Evolutionary conservation across 225 moss, liverwort and hornwort species (phyloP), one percentile per base, ranked within the genome.

Genomic region (Physcomitrellopsis africana): DNA sequence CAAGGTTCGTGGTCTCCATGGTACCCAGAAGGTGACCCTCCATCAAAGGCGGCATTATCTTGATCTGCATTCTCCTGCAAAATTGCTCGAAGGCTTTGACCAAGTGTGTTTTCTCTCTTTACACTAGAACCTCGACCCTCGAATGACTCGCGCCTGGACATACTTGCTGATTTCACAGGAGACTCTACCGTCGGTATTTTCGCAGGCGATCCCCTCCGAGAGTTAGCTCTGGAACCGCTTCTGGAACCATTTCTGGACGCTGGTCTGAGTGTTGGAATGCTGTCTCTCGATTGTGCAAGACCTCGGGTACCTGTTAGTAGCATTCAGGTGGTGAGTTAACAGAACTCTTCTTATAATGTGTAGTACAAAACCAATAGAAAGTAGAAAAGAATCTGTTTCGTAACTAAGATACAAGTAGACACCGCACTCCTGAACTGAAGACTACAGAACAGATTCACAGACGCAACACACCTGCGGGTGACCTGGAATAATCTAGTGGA

Each of bases 1-100:
- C 85, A 82, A 78, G 82, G 82, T 72, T 88, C 88, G 13, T 78
- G 88, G 48, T 88, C 85, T 10, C 85, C 88, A 58, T 88, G 82
- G 45, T 88, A 85, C 15, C 88, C 88, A 16, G 85, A 83, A 53
- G 81, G 88, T 7, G 85, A 83, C 19, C 81, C 83, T 74, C 52
- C 73, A 17, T 79, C 73, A 60, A 76, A 76, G 17, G 79, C 56
- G 11, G 76, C 76, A 67, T 10, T 58, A 23, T 85, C 83, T 6
- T 70, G 12, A 42, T 85, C 88, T 10, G 83, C 79, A 77, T 72
- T 89, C 74, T 83, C 88, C 78, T 89, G 88, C 70, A 89, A 51
- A 51, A 89, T 85, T 15, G 79, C 85, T 60, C 85, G 83, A 5
- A 89, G 83, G 15, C 83, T 85, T 68, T 85, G 88, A 43, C 88